Evolutionary conservation across 192 early-diverging fungal species (phyloP).

Genomic region (Jimgerdemannia flammicorona): DNA sequence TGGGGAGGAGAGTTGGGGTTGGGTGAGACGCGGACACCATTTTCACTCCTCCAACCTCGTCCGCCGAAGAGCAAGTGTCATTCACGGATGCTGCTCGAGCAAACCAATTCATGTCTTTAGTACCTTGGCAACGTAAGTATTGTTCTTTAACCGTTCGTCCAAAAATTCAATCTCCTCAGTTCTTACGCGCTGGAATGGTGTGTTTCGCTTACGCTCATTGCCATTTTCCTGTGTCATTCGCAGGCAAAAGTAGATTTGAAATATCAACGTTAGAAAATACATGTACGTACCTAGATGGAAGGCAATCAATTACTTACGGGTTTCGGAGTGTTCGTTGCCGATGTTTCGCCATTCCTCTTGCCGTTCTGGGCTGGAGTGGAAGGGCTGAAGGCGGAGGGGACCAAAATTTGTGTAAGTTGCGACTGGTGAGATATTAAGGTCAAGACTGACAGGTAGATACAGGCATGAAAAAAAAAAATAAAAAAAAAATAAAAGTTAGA

Average conservation of each 20-base stretch:
- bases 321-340: neutral
- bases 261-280: neutral
- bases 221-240: neutral
- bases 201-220: conserved; percentile 22
- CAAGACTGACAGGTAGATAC: neutral
- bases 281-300: neutral
- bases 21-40: neutral
- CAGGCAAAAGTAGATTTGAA: neutral
- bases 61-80: neutral
- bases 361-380: neutral
- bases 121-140: conserved; percentile 65
- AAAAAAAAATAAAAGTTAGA: neutral
- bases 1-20: conserved; percentile 21
- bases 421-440: neutral
- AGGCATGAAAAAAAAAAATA: neutral
- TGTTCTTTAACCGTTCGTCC: conserved; percentile 82
- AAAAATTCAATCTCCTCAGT: conserved; percentile 77
- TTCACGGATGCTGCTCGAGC: neutral
- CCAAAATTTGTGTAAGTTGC: neutral
- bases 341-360: neutral
- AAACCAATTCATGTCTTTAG: neutral
- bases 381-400: neutral
- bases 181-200: conserved; percentile 82
- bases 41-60: neutral
- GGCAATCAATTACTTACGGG: neutral